These are phyloP conservation scores for Aethionema arabicum DNA, from an alignment of 345 rosid species.

Conservation along the genomic window DNA sequence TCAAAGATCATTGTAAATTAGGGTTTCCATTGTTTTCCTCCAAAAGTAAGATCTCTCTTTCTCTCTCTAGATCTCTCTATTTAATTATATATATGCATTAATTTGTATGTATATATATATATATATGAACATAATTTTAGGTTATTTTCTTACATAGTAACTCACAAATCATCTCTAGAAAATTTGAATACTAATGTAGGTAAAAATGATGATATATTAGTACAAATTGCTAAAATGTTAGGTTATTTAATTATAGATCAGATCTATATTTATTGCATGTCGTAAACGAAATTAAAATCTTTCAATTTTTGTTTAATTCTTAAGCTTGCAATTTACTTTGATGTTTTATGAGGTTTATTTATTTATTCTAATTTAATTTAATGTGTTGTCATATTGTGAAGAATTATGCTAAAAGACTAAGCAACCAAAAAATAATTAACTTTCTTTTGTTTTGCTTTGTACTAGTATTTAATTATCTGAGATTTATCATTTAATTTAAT, in stretches of 20 bases:
- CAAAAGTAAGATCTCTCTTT: constrained; percentile 31
- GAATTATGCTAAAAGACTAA: too few species aligned
- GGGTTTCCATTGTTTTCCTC: constrained; percentile 30
- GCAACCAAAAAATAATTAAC: too few species aligned
- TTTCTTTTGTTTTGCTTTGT: too few species aligned
- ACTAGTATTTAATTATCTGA: too few species aligned
- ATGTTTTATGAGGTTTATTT: background rate
- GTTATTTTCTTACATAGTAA: too few species aligned
- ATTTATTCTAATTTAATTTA: background rate
- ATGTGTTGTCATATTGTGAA: too few species aligned
- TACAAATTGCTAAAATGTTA: too few species aligned
- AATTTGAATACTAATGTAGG: too few species aligned
- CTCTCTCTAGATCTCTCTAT: background rate
- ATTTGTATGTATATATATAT: background rate
- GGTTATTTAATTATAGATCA: constrained; percentile 4
- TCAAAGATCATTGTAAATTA: constrained; percentile 24
- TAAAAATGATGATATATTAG: too few species aligned
- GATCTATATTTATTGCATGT: constrained; percentile 29
- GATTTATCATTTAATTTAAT: background rate
- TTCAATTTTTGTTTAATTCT: constrained; percentile 7
- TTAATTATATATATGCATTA: background rate
- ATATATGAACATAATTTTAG: background rate
- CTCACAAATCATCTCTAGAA: too few species aligned
- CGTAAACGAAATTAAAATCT: constrained; percentile 26
- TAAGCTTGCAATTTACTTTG: constrained; percentile 17